A percentile compares a stretch with the other conserved stretches of the same genome.
Evolutionary conservation across 192 early-diverging fungal genomes (phyloP).

Genomic region (Entomortierella chlamydospora): DNA sequence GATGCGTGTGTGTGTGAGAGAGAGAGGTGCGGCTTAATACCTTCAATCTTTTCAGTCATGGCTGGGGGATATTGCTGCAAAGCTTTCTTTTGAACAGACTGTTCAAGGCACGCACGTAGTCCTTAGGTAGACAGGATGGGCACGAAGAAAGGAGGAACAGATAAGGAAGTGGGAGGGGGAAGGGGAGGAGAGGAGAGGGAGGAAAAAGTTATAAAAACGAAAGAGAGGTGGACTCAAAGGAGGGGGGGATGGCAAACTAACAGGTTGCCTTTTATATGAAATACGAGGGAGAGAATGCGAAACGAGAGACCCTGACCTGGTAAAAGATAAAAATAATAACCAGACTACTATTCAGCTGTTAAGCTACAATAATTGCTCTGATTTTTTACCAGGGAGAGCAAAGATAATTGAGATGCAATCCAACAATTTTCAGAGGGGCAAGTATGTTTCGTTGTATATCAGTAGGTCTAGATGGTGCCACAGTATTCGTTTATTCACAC

Average conservation of each 20-base stretch:
- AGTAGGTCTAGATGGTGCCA: too few relatives aligned
- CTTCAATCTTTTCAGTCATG: constrained; percentile 47
- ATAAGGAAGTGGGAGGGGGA: not conserved
- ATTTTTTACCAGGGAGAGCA: constrained; percentile 7
- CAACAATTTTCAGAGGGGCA: too few relatives aligned
- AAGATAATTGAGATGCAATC: not conserved
- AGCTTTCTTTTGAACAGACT: constrained; percentile 34
- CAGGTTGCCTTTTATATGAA: constrained; percentile 16
- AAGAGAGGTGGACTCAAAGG: not conserved
- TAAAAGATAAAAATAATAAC: not conserved
- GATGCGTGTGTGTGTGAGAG: not conserved
- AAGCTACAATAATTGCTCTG: not conserved
- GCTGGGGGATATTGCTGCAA: not conserved
- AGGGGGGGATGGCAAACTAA: not conserved
- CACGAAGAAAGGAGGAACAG: constrained; percentile 1
- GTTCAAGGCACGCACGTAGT: constrained; percentile 23
- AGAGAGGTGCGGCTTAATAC: constrained; percentile 10
- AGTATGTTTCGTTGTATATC: too few relatives aligned
- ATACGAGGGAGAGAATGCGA: not conserved
- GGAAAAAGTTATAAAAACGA: not conserved
- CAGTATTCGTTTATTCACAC: too few relatives aligned
- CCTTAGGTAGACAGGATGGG: constrained; percentile 38
- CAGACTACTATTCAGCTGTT: not conserved
- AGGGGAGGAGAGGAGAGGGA: constrained; percentile 7
- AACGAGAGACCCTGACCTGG: not conserved